phyloP scores from a whole-genome alignment of 2,329 filamentous ascomycete genomes.

The Reticulascus tulasneorum region DNA sequence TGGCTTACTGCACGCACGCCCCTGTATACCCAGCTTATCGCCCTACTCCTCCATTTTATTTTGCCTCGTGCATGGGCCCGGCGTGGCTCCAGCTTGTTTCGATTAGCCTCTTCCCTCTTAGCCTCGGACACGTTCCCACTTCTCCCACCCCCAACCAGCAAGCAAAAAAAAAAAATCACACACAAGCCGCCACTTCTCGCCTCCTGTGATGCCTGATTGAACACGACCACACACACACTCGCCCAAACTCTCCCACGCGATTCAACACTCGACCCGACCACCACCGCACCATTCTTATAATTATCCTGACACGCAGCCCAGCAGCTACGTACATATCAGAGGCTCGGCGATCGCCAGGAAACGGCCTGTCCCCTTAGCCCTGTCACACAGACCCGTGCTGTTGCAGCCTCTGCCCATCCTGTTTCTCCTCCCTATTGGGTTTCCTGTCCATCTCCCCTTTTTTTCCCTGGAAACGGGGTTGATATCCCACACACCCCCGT shows the following conservation, averaged over 20 bases:
- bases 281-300: too few relatives aligned
- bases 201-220: slow-evolving; percentile 5
- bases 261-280: too few relatives aligned
- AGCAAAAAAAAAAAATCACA: slow-evolving; percentile 3
- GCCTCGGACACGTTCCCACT: slow-evolving; percentile 4
- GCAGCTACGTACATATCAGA: not conserved
- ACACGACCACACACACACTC: slow-evolving; percentile 1
- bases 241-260: not conserved
- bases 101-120: slow-evolving; percentile 6
- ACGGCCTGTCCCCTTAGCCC: slow-evolving; percentile 2
- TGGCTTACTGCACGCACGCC: too few relatives aligned
- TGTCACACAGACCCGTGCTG: slow-evolving; percentile 10
- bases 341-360: slow-evolving; percentile 2
- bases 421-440: not conserved
- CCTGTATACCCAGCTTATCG: too few relatives aligned
- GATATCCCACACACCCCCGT: slow-evolving; percentile 10
- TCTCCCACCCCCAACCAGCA: too few relatives aligned
- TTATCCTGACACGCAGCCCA: not conserved
- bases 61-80: too few relatives aligned
- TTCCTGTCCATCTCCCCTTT: slow-evolving; percentile 10
- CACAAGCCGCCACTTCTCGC: slow-evolving; percentile 4
- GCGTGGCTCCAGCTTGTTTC: slow-evolving; percentile 1
- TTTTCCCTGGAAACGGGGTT: not conserved
- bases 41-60: too few relatives aligned
- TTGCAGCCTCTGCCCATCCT: slow-evolving; percentile 4